A percentile compares a stretch with the other conserved stretches of the same genome.
These are phyloP conservation scores for Microdochium paspali DNA, from an alignment of 2,329 filamentous ascomycete species.

Conservation along the genomic window DNA sequence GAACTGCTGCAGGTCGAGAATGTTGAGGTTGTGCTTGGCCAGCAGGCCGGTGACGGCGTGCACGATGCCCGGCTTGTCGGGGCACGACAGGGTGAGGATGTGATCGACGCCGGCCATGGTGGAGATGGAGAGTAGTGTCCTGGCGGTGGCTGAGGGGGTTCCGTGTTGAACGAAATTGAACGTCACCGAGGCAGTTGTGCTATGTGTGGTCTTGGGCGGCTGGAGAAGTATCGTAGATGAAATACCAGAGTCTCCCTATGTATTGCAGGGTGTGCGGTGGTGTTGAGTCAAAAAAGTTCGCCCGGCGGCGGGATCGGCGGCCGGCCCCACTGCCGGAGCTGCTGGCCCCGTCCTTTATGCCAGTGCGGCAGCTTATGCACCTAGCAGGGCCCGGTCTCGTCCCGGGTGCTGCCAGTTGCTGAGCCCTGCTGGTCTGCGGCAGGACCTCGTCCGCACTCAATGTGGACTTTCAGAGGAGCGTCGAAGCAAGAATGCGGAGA, in stretches of 20 bases:
- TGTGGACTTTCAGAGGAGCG: too few relatives aligned
- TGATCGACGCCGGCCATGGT: constrained; percentile 42
- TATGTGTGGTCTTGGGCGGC: not conserved
- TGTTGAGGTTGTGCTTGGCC: constrained; percentile 65
- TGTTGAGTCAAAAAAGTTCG: not conserved
- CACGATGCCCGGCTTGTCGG: constrained; percentile 77
- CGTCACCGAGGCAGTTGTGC: not conserved
- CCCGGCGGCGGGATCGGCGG: not conserved
- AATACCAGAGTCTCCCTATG: too few relatives aligned
- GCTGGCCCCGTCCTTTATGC: not conserved
- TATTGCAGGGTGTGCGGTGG: not conserved
- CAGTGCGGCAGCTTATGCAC: not conserved
- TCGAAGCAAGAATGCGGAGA: too few relatives aligned
- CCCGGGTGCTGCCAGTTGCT: not conserved
- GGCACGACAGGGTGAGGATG: constrained; percentile 74
- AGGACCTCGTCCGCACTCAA: too few relatives aligned
- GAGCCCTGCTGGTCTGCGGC: too few relatives aligned
- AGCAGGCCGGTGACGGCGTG: constrained; percentile 75
- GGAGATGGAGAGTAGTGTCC: constrained; percentile 1
- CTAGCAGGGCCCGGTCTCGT: not conserved
- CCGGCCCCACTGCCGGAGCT: not conserved
- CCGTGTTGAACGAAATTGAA: too few relatives aligned
- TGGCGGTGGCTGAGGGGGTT: not conserved
- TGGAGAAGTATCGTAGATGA: too few relatives aligned
- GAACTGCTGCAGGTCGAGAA: constrained; percentile 79